Evolutionary conservation across 495 filamentous ascomycete species (phyloP), one percentile per base, ranked within the genome.

Genomic region (Penicillium diatomitis): DNA sequence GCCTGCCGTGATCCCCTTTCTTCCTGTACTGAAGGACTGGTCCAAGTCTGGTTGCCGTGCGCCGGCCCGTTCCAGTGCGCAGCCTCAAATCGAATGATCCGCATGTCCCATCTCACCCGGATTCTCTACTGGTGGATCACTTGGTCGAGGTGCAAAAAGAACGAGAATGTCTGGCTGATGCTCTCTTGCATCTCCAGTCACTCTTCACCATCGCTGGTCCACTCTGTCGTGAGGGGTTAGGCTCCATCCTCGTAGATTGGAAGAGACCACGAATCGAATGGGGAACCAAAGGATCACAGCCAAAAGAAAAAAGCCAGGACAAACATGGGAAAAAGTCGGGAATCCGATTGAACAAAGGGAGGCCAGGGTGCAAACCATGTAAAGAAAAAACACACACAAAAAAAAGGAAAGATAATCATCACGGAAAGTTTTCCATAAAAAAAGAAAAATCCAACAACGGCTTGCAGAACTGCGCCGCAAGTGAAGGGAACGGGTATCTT

Each of bases 31-130:
- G 54, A 20, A 20, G 20, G 20, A 20, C 20, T 20, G 20, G 20
- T 20, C 20, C 20, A 20, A 20, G 59, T 58, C 60, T 64, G 63
- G 61, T 67, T 63, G 64, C 60, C 65, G 69, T 74, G 69, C 71
- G 67, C 63, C 71, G 71, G 71, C 58, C 71, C 71, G 71, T 70
- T 67, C 71, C 71, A 68, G 68, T 64, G 70, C 72, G 71, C 71
- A 74, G 71, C 68, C 71, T 72, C 69, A 67, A 58, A 44, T n/a
- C 41, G 11, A 62, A 71, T 72, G 69, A 72, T 73, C 68, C 69
- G 71, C 71, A 72, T 64, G 53, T 66, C 63, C 56, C 60, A 35
- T 61, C 61, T 65, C 64, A 58, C 58, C 49, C 54, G 56, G 52
- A 42, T 60, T 56, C 58, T 44, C 64, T 51, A 68, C 59, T 68